Evolutionary conservation across 2,329 filamentous ascomycete genomes (phyloP), one percentile per base, ranked within the genome.

Genomic region (Boeremia lycopersici): DNA sequence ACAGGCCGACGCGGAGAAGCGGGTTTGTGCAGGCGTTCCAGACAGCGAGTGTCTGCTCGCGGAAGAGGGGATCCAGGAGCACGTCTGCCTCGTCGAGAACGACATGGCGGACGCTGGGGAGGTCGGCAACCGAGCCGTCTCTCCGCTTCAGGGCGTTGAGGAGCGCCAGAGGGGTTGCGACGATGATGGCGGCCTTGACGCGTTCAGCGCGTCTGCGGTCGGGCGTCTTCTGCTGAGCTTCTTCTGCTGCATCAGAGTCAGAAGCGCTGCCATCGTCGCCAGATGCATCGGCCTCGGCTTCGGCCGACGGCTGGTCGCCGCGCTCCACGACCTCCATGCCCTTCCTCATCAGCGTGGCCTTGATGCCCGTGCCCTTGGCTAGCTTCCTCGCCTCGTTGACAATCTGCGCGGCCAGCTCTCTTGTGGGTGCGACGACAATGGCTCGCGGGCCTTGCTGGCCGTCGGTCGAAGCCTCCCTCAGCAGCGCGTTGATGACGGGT

Each of bases 61-160:
- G 85, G 79, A 99, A 99, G 5, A 97, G 81, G 13, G 90, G 88
- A 67, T 98, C 93, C 10, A 99, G 84, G 6, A 99, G 87, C 12
- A 98, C 92, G 74, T 99, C 95, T 0, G 92, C 95, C 79, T 99
- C 95, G 69, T 99, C 95, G 2, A 99, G 81, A 31, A 98, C 83
- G 15, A 99, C 79, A 45, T 86, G 86, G 39, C 83, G 82, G 4
- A 97, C 87, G 0, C 84, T 83, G 0, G 90, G 85, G 5, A 96
- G 75, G 5, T 81, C 77, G 29, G 75, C 73, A 44, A 77, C 63
- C 3, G 72, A 79, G 76, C 68, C 80, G 48, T 58, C 76, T 19
- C 77, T 78, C 9, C 81, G 78, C 6, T 71, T 74, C 3, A 97
- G 76, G 3, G 90, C 86, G 70, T 95, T 90, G 26, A 93, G 82